Conservation (phyloP, 768 basidiomycete species). For the Cytidiella melzeri region DNA sequence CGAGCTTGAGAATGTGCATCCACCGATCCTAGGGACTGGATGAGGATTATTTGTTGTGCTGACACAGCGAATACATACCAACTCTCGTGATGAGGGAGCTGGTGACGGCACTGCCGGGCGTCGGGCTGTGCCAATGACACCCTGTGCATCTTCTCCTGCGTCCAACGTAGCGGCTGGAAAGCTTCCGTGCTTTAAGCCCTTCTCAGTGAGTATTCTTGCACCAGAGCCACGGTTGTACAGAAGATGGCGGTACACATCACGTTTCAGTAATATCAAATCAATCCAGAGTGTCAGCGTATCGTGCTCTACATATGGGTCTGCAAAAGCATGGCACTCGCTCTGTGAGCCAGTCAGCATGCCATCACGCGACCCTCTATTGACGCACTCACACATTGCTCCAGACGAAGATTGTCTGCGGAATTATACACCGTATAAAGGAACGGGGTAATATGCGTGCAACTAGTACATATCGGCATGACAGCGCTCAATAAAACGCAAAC, state of each 20-base stretch:
- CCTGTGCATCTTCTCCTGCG: too few relatives aligned
- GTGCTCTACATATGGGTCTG: slow-evolving; percentile 85
- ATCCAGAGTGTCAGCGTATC: slow-evolving; percentile 66
- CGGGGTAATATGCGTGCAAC: slow-evolving; percentile 56
- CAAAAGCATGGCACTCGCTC: slow-evolving; percentile 60
- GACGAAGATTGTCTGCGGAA: slow-evolving; percentile 67
- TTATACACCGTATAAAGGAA: slow-evolving; percentile 81
- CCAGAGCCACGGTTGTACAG: slow-evolving; percentile 73
- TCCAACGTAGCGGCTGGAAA: too few relatives aligned
- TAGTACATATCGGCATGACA: slow-evolving; percentile 87
- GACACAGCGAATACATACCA: background rate
- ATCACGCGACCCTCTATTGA: slow-evolving; percentile 7
- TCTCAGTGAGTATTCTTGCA: slow-evolving; percentile 41
- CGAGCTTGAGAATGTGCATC: slow-evolving; percentile 54
- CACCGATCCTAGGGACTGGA: slow-evolving; percentile 60
- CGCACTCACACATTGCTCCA: slow-evolving; percentile 73
- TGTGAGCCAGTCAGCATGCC: slow-evolving; percentile 22
- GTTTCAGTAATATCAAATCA: slow-evolving; percentile 77
- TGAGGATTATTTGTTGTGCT: slow-evolving; percentile 9
- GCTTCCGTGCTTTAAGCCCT: background rate
- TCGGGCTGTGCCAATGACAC: background rate
- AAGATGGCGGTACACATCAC: slow-evolving; percentile 76
- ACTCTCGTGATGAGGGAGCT: background rate
- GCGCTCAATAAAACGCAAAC: background rate
- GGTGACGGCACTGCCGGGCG: background rate